Percentiles rank a stretch among this genome's conserved stretches.
phyloP scores from a whole-genome alignment of 768 basidiomycete genomes.

The Lactarius vividus region DNA sequence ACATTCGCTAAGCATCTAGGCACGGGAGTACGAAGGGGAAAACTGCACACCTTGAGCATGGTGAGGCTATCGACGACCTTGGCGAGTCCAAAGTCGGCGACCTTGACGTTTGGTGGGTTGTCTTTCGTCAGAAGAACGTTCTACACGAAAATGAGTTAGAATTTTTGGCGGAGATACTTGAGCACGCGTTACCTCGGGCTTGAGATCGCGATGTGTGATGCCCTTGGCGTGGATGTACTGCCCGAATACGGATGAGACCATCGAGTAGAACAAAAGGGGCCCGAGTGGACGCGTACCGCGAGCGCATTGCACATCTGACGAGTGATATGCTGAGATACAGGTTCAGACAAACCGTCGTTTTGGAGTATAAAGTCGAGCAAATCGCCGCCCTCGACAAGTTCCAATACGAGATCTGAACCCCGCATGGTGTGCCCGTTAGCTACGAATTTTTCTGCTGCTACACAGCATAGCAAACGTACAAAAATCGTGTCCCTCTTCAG shows the following conservation, averaged over 20 bases:
- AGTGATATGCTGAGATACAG: slow-evolving; percentile 63
- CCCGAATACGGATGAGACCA: neutral
- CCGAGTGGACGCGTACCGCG: slow-evolving; percentile 44
- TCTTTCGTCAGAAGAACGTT: slow-evolving; percentile 81
- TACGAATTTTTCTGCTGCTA: neutral
- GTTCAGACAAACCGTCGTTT: slow-evolving; percentile 54
- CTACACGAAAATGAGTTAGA: slow-evolving; percentile 36
- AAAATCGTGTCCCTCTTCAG: slow-evolving; percentile 57
- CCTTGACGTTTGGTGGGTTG: slow-evolving; percentile 70
- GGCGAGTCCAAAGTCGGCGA: slow-evolving; percentile 95
- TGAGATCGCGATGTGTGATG: slow-evolving; percentile 91
- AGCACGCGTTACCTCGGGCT: slow-evolving; percentile 61
- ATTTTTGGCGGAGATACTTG: slow-evolving; percentile 20
- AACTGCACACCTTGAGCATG: slow-evolving; percentile 57
- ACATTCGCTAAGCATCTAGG: neutral
- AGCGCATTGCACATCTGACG: slow-evolving; percentile 82
- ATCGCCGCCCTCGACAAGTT: slow-evolving; percentile 86
- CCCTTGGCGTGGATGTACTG: slow-evolving; percentile 70
- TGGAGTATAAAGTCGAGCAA: slow-evolving; percentile 76
- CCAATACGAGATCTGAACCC: slow-evolving; percentile 68
- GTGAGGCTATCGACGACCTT: slow-evolving; percentile 84
- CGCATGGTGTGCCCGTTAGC: neutral
- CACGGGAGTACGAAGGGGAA: neutral
- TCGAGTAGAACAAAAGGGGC: neutral
- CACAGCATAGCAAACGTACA: slow-evolving; percentile 39